Base-by-base conservation (phyloP, 345 rosid species). In the Raphanus sativus region DNA sequence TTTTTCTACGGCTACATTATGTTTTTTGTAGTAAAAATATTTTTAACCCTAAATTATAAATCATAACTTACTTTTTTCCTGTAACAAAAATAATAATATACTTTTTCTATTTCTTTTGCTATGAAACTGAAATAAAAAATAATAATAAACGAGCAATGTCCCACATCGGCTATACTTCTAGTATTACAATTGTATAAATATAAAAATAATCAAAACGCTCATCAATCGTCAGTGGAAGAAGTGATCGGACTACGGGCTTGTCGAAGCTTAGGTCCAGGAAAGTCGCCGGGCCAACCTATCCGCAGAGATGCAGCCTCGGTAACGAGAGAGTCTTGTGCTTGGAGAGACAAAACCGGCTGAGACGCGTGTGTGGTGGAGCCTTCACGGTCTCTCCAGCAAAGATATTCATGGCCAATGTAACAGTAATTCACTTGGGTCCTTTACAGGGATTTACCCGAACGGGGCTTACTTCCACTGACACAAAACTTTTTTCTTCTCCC, bases 291-390 rank as follows among this genome's bases (percentile, higher is more conserved):
- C 68, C 50, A 64, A 64, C 68, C 6, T 3, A 8, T 64, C 28
- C 68, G 68, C 29, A 34, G 68, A 64, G 68, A 64, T 64, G 68
- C 68, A 29, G 68, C 29, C 68, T 64, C 68, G 68, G 50, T 2
- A 34, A 64, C 29, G 68, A 64, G 67, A 10, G 29, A 34, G 8
- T 34, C 68, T 17, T 64, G 8, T 36, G 50, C 29, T 4, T 4
- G 29, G 68, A 8, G 68, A 17, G 50, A 16, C 50, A 64, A 1
- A 4, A 63, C 9, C n/a, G 67, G 67, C 68, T 64, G 68, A 64
- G 68, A 64, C 68, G 13, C 25, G 50, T 34, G 67, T 63, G 50
- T 34, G 68, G 50, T 34, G 68, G 68, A 64, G 68, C 68, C 67
- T 61, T 29, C 64, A 60, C 16, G 12, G 67, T 63, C 67, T 63